Evolutionary conservation across 225 moss, liverwort and hornwort species (phyloP).

Genomic region (Rhytidiadelphus loreus): DNA sequence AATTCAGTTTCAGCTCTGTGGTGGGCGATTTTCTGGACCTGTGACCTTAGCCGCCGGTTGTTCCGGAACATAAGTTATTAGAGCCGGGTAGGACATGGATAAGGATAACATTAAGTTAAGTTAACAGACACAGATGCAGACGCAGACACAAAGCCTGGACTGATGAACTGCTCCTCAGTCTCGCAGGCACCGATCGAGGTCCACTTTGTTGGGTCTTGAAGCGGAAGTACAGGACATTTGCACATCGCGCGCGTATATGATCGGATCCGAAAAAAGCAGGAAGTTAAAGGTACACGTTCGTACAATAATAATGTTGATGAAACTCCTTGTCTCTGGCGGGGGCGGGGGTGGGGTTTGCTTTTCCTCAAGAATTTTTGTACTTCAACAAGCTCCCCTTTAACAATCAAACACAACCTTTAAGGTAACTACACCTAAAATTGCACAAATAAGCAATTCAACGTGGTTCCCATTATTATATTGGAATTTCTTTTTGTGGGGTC

Average conservation of each 20-base stretch:
- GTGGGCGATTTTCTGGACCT: no score
- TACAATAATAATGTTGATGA: not conserved
- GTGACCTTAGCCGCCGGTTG: no score
- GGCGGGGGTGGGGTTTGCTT: not conserved
- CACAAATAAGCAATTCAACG: no score
- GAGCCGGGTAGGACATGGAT: not conserved
- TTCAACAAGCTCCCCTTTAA: not conserved
- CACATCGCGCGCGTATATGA: not conserved
- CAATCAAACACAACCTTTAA: not conserved
- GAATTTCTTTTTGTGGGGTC: no score
- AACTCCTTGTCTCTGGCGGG: not conserved
- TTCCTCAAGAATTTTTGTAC: not conserved
- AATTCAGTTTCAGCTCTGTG: no score
- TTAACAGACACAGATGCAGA: not conserved
- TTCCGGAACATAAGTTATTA: no score
- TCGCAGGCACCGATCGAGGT: not conserved
- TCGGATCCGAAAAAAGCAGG: not conserved
- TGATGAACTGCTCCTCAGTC: no score
- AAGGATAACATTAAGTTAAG: not conserved
- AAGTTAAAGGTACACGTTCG: not conserved
- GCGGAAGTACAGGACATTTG: not conserved
- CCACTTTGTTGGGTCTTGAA: not conserved
- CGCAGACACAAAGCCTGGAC: not conserved
- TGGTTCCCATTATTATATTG: no score
- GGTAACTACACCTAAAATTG: no score